phyloP scores from a whole-genome alignment of 768 basidiomycete species.

The Pisolithus microcarpus region DNA sequence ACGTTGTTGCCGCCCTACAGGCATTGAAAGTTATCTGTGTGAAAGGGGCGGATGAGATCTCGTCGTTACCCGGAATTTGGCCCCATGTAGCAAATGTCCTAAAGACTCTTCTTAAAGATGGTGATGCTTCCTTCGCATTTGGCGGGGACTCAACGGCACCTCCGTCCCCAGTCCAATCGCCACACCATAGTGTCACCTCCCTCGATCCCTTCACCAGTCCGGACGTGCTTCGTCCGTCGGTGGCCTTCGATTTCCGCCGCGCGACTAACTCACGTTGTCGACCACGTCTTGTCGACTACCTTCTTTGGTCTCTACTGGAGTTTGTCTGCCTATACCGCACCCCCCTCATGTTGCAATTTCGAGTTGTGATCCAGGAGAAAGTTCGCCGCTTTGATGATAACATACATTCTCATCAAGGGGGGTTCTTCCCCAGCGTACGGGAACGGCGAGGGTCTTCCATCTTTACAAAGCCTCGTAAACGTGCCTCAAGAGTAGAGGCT shows the following conservation, averaged over 20 bases:
- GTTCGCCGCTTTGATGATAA: slow-evolving; percentile 47
- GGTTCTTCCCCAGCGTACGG: slow-evolving; percentile 28
- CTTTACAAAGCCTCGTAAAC: slow-evolving; percentile 51
- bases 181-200: slow-evolving; percentile 33
- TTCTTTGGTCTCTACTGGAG: slow-evolving; percentile 66
- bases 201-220: slow-evolving; percentile 7
- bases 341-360: slow-evolving; percentile 60
- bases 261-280: slow-evolving; percentile 17
- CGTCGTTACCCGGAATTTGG: slow-evolving; percentile 56
- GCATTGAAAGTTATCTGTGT: slow-evolving; percentile 61
- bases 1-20: slow-evolving; percentile 48
- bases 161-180: slow-evolving; percentile 48
- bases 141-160: slow-evolving; percentile 36
- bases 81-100: slow-evolving; percentile 50
- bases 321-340: slow-evolving; percentile 54
- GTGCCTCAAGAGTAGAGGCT: slow-evolving; percentile 28
- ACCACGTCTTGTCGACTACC: slow-evolving; percentile 63
- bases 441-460: slow-evolving; percentile 41
- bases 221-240: background rate
- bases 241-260: slow-evolving; percentile 1
- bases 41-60: slow-evolving; percentile 56
- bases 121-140: slow-evolving; percentile 58
- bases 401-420: slow-evolving; percentile 29
- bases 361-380: slow-evolving; percentile 59
- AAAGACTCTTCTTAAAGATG: slow-evolving; percentile 44